These are phyloP conservation scores for Ramaria rubella DNA, from an alignment of 768 basidiomycete genomes.

Conservation along the genomic window DNA sequence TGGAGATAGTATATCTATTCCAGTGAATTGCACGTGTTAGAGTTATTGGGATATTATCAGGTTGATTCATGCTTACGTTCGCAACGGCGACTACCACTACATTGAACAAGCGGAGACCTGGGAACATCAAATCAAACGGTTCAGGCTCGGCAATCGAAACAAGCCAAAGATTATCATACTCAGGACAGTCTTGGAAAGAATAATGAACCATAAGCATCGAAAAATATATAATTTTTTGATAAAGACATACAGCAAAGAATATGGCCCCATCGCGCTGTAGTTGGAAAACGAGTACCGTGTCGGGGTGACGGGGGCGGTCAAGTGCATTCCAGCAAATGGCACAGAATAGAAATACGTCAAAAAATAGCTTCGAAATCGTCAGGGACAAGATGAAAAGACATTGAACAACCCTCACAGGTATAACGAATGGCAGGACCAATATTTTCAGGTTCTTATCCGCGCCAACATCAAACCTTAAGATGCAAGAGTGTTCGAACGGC, in stretches of 20 bases:
- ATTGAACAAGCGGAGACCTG: constrained; percentile 14
- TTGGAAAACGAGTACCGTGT: constrained; percentile 19
- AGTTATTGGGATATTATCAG: neutral
- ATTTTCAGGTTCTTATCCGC: neutral
- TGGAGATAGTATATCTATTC: neutral
- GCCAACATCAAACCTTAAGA: neutral
- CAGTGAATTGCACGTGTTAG: neutral
- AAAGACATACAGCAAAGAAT: constrained; percentile 31
- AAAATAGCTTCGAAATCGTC: neutral
- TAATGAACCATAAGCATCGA: neutral
- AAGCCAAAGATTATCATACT: neutral
- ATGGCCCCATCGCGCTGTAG: constrained; percentile 30
- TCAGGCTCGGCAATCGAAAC: too few relatives aligned
- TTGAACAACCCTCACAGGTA: neutral
- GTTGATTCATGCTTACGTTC: neutral
- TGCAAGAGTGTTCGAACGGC: neutral
- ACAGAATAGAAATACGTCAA: constrained; percentile 14
- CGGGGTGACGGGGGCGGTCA: constrained; percentile 27
- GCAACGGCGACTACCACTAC: constrained; percentile 11
- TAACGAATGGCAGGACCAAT: neutral
- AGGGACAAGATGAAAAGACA: neutral
- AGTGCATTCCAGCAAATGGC: constrained; percentile 30
- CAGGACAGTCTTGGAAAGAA: neutral
- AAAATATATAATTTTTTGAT: too few relatives aligned
- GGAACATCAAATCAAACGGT: neutral